Conservation (phyloP, 192 early-diverging fungal genomes). For the Backusella circina region DNA sequence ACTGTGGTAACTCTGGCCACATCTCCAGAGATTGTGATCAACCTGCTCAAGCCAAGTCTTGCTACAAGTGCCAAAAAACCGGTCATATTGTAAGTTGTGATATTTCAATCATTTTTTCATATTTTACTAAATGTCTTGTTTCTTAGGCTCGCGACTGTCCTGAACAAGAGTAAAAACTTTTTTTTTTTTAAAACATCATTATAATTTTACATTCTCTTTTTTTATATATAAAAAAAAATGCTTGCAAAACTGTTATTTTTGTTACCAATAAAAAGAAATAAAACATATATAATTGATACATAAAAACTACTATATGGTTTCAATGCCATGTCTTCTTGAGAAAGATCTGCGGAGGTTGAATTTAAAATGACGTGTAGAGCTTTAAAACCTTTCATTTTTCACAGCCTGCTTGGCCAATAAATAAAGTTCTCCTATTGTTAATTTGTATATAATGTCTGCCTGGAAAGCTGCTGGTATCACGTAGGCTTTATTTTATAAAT, state of each 20-base stretch:
- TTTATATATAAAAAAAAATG: background rate
- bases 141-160: slow-evolving; percentile 13
- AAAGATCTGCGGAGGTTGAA: background rate
- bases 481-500: slow-evolving; percentile 15
- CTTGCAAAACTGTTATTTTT: slow-evolving; percentile 1
- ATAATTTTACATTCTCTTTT: slow-evolving; percentile 2
- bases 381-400: background rate
- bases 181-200: background rate
- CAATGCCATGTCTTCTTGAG: background rate
- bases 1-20: slow-evolving; percentile 37
- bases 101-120: background rate
- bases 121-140: background rate
- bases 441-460: background rate
- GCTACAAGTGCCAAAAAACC: slow-evolving; percentile 50
- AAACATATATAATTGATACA: background rate
- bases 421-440: background rate
- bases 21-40: slow-evolving; percentile 32
- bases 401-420: background rate
- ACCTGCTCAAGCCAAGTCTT: slow-evolving; percentile 35
- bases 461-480: slow-evolving; percentile 47
- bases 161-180: background rate
- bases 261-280: background rate
- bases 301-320: background rate
- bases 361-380: background rate
- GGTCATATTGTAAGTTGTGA: slow-evolving; percentile 35